Evolutionary conservation across 176 grass and related monocot genomes (phyloP).

Genomic region (Coix lacrymajobi): DNA sequence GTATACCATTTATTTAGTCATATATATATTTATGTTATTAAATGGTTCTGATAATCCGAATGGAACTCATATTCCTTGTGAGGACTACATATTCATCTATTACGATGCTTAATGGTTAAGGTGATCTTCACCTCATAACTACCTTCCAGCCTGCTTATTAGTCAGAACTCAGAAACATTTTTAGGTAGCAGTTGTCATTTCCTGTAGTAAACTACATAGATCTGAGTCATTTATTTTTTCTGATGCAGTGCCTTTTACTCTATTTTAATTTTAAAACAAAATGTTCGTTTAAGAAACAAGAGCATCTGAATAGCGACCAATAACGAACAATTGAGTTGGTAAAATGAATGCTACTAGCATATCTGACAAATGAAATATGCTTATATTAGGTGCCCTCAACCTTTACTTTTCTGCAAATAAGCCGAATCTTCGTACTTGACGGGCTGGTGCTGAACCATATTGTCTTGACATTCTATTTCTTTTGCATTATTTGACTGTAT

Average conservation of each 20-base stretch:
- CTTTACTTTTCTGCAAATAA: neutral
- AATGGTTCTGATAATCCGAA: neutral
- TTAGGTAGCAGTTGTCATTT: neutral
- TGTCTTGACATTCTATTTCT: neutral
- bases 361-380: neutral
- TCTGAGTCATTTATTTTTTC: neutral
- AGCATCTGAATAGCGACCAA: neutral
- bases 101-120: neutral
- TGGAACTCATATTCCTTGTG: neutral
- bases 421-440: neutral
- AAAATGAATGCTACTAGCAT: neutral
- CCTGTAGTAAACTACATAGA: neutral
- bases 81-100: neutral
- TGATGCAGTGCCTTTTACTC: neutral
- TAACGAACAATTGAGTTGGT: neutral
- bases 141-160: neutral
- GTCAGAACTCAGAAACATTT: neutral
- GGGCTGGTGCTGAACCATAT: neutral
- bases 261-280: neutral
- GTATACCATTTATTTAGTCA: neutral
- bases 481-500: neutral
- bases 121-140: neutral
- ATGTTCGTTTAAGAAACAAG: neutral
- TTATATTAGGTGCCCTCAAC: neutral
- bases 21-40: neutral